phyloP scores from a whole-genome alignment of 345 rosid genomes.

The Gossypium herbaceum region DNA sequence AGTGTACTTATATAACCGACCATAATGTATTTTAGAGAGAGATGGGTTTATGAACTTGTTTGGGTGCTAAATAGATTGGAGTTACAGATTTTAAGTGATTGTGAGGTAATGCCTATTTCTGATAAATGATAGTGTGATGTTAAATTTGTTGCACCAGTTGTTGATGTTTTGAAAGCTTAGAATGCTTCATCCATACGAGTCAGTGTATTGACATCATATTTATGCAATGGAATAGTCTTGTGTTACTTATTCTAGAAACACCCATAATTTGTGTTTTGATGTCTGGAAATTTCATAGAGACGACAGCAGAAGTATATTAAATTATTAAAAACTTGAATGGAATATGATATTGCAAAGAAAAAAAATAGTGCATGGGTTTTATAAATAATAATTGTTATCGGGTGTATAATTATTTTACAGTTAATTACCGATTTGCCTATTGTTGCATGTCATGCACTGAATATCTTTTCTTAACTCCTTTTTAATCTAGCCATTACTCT shows the following conservation, averaged over 20 bases:
- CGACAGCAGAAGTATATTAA: background rate
- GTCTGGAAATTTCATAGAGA: background rate
- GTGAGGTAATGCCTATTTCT: background rate
- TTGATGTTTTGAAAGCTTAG: background rate
- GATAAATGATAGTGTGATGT: background rate
- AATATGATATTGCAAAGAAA: constrained; percentile 1
- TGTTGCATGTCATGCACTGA: background rate
- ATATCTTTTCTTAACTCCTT: background rate
- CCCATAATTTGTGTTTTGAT: background rate
- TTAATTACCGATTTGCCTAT: background rate
- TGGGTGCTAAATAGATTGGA: background rate
- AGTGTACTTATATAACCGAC: background rate
- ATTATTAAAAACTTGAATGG: background rate
- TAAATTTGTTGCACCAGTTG: background rate
- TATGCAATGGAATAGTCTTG: background rate
- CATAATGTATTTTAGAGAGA: background rate
- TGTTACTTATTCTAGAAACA: background rate
- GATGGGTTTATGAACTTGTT: background rate
- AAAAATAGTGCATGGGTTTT: background rate
- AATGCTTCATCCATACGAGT: background rate
- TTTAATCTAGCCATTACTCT: background rate
- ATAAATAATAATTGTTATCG: background rate
- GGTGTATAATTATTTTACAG: background rate
- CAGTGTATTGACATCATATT: background rate
- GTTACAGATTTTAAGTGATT: background rate